These are phyloP conservation scores for Rhytidhysteron rufulum DNA, from an alignment of 2,329 filamentous ascomycete genomes.

Conservation along the genomic window DNA sequence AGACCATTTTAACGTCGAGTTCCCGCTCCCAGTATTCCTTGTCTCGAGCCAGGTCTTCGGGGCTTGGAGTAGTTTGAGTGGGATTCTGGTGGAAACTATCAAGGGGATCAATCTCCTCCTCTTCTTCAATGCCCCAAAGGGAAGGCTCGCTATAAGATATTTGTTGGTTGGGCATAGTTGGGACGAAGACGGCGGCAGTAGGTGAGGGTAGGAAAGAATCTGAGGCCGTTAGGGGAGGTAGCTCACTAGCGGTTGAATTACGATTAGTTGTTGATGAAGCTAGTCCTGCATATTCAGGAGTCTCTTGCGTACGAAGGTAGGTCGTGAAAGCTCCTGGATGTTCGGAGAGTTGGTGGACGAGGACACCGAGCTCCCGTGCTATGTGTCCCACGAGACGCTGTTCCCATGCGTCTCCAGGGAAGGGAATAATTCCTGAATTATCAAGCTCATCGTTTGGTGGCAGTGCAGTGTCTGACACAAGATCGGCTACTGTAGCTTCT, in stretches of 20 bases:
- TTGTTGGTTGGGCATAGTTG: conserved; percentile 40
- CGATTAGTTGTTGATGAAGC: conserved; percentile 48
- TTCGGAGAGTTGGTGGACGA: conserved; percentile 79
- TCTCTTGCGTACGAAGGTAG: conserved; percentile 57
- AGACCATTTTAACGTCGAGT: conserved; percentile 86
- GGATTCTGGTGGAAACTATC: conserved; percentile 40
- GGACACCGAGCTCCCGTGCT: conserved; percentile 76
- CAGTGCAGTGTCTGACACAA: conserved; percentile 17
- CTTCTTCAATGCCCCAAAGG: conserved; percentile 65
- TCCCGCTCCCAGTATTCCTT: conserved; percentile 90
- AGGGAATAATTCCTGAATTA: conserved; percentile 25
- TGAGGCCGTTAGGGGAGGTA: conserved; percentile 22
- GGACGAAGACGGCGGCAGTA: conserved; percentile 45
- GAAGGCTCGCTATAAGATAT: conserved; percentile 48
- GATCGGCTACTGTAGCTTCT: conserved; percentile 23
- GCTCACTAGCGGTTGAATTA: conserved; percentile 18
- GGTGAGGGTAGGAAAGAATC: conserved; percentile 22
- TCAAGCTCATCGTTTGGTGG: conserved; percentile 9
- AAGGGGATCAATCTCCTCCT: conserved; percentile 42
- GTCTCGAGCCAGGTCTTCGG: conserved; percentile 42
- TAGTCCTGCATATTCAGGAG: conserved; percentile 75
- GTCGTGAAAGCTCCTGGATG: conserved; percentile 87
- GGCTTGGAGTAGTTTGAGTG: conserved; percentile 12
- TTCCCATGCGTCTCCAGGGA: conserved; percentile 59
- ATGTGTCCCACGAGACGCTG: conserved; percentile 76